Evolutionary conservation across 2,329 filamentous ascomycete species (phyloP), one percentile per base, ranked within the genome.

Genomic region (Trichothecium roseum): DNA sequence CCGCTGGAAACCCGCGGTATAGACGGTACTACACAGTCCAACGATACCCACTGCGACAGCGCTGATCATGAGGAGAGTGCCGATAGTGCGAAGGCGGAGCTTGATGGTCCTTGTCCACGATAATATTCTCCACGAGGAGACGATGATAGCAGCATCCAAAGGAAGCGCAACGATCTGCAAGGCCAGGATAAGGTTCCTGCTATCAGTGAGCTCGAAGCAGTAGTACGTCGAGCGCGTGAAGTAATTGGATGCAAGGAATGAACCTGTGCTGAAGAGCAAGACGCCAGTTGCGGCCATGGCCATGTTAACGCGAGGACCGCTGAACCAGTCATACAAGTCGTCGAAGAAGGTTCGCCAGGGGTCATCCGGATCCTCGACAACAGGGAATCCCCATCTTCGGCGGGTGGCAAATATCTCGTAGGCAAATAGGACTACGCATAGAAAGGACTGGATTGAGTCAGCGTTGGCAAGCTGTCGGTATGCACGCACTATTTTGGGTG

Each of bases 111-210:
- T 59, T 1, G 64, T 55, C 68, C 69, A 72, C 10, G 62, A 60
- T 5, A 75, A 48, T 4, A 71, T 55, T 26, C 68, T 62, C 69
- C 71, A 74, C 3, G 61, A 40, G 8, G 70, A 48, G n/a, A 70
- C 46, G 15, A 67, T 45, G 35, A 72, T 63, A 28, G 51, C 37
- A 6, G 62, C 59, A 42, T 75, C 70, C 5, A 70, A 51, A 16
- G 61, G 39, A 14, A 74, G 47, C 0, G 66, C 65, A 2, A 59
- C 14, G 32, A 60, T 40, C 40, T 74, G 71, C 6, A 66, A 43
- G n/a, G 55, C 41, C 1, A 65, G 42, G 2, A 63, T 51, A 14
- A 49, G 49, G 4, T 50, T 45, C 3, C 50, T 50, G 34, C 53
- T 60, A 36, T 72, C 68, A 12, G 59, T 40, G 4, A 56, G 44